phyloP scores from a whole-genome alignment of 2,329 filamentous ascomycete genomes.

The Ophiocordyceps sinensis region DNA sequence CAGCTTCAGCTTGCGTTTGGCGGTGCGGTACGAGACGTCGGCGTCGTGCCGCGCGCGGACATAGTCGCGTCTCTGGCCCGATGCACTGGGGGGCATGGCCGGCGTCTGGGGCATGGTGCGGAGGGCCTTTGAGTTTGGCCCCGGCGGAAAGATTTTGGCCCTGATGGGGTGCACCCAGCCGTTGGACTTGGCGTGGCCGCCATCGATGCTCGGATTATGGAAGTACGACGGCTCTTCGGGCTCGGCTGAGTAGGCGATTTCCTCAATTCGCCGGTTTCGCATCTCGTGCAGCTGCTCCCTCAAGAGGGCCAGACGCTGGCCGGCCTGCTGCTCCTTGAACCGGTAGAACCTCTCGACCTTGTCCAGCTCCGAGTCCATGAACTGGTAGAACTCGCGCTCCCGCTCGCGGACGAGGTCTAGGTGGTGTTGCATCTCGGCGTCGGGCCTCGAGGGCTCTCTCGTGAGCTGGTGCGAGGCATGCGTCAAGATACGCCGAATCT shows the following conservation, averaged over 20 bases:
- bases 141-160: slow-evolving; percentile 37
- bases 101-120: slow-evolving; percentile 39
- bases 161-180: slow-evolving; percentile 40
- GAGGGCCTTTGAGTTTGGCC: slow-evolving; percentile 46
- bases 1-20: slow-evolving; percentile 82
- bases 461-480: slow-evolving; percentile 12
- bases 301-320: slow-evolving; percentile 52
- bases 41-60: slow-evolving; percentile 29
- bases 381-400: slow-evolving; percentile 76
- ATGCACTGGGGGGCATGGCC: slow-evolving; percentile 15
- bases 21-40: slow-evolving; percentile 67
- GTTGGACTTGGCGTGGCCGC: slow-evolving; percentile 14
- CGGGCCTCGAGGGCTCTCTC: slow-evolving; percentile 12
- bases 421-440: slow-evolving; percentile 28
- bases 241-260: slow-evolving; percentile 37
- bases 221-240: slow-evolving; percentile 13
- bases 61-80: slow-evolving; percentile 31
- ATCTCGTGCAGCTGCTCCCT: slow-evolving; percentile 85
- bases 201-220: slow-evolving; percentile 9
- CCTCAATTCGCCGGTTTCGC: slow-evolving; percentile 66
- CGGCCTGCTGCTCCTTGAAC: slow-evolving; percentile 75
- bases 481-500: slow-evolving; percentile 21
- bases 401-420: slow-evolving; percentile 52
- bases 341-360: slow-evolving; percentile 90
- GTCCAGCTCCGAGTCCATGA: slow-evolving; percentile 69